Conservation (phyloP, 2,329 filamentous ascomycete species). For the Rasamsonia emersonii region DNA sequence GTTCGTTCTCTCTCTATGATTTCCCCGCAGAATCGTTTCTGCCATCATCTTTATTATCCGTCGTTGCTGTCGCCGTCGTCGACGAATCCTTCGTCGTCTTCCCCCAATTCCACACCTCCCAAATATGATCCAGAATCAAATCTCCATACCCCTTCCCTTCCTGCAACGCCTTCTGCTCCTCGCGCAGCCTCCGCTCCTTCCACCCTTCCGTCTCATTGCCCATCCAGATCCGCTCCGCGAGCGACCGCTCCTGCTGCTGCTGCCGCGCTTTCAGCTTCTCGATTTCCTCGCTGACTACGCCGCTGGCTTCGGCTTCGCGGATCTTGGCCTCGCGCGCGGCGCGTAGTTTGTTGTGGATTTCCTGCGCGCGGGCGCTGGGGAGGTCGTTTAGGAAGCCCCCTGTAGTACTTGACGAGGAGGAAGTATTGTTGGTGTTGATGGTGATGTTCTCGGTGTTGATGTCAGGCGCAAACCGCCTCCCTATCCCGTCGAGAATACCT, state of each 20-base stretch:
- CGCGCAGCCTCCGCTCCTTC: conserved; percentile 32
- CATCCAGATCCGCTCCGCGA: conserved; percentile 30
- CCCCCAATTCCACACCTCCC: conserved; percentile 38
- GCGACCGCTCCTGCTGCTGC: conserved; percentile 19
- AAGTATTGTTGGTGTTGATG: no score
- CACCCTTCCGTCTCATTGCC: conserved; percentile 35
- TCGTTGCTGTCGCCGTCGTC: no score
- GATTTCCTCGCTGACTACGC: conserved; percentile 18
- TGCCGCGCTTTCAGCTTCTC: conserved; percentile 25
- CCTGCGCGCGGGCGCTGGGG: no score
- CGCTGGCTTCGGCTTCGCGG: conserved; percentile 11
- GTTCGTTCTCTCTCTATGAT: no score
- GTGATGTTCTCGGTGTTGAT: no score
- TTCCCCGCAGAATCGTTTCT: conserved; percentile 7
- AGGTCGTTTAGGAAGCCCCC: no score
- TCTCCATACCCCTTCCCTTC: conserved; percentile 37
- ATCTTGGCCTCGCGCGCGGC: conserved; percentile 21
- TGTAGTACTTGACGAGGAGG: no score
- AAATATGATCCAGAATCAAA: conserved; percentile 39
- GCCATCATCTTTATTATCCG: conserved; percentile 10
- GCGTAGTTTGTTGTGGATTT: conserved; percentile 23
- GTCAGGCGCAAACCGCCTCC: conserved; percentile 17
- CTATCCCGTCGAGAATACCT: conserved; percentile 26
- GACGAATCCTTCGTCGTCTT: conserved; percentile 13
- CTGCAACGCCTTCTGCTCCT: conserved; percentile 35